Evolutionary conservation across 2,329 filamentous ascomycete species (phyloP), one percentile per base, ranked within the genome.

Genomic region (Nemania sp.): DNA sequence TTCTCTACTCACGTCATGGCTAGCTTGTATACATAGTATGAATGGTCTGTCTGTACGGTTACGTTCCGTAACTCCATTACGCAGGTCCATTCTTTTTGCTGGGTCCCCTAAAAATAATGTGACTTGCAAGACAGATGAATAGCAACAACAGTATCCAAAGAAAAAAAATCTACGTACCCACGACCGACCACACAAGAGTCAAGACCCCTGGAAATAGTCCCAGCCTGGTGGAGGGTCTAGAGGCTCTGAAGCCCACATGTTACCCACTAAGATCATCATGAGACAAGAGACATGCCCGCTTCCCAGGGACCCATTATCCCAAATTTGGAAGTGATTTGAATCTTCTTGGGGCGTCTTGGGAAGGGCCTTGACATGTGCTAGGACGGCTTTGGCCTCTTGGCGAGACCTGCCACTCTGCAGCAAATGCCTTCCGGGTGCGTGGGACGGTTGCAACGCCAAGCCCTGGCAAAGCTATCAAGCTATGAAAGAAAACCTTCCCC

Each of bases 201-300:
- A 61, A 24, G 24, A 56, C 51, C 65, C 60, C 61, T 43, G 20
- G 29, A 11, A 27, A 49, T 59, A 38, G 18, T 51, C 18, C 64
- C 67, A 62, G 65, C 57, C 58, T 59, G 38, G 38, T 53, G 52
- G 60, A 59, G 60, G 59, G 61, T 69, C 67, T 69, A 69, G 67
- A 69, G 67, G 64, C 64, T 70, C 64, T 47, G 52, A 27, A 52
- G 43, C 54, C 69, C 63, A 64, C 54, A 60, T 55, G 3, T 41
- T 51, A 56, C 54, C 69, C 66, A 71, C 61, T 52, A 20, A 60
- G 63, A 65, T 60, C 62, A 43, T 68, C 66, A 68, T 66, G 56
- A 69, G 63, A 67, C 69, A 55, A n/a, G 45, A 38, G 32, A n/a
- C 11, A 27, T 32, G 45, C 52, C 47, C 54, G 41, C 57, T 35